Evolutionary conservation across 1,139 yeast genomes (phyloP).

Genomic region (Kazachstania sp.): DNA sequence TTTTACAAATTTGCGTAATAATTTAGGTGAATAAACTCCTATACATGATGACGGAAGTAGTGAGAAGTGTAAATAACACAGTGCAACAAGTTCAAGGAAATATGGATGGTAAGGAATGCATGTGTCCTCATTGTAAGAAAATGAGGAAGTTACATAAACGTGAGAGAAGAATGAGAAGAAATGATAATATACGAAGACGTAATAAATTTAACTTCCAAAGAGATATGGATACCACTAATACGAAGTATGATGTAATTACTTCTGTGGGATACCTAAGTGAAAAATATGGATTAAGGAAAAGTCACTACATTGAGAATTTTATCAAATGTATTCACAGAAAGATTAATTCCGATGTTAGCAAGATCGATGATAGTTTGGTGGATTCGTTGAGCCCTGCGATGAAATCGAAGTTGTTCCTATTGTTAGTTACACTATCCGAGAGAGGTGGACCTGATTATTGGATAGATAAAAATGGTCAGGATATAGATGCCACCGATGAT

Average conservation of each 20-base stretch:
- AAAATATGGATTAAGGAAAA: constrained; percentile 28
- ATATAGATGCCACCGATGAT: constrained; percentile 5
- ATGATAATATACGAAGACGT: constrained; percentile 6
- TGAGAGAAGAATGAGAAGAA: constrained; percentile 6
- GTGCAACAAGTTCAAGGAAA: not conserved
- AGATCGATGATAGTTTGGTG: constrained; percentile 21
- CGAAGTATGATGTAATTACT: constrained; percentile 26
- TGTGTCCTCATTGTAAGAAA: not conserved
- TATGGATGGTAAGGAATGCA: not conserved
- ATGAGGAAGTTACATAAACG: not conserved
- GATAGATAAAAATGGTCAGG: constrained; percentile 25
- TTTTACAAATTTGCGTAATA: no score
- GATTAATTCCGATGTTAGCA: constrained; percentile 24
- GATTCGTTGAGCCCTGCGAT: constrained; percentile 24
- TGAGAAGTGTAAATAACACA: not conserved
- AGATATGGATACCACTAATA: constrained; percentile 20
- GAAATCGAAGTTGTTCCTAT: constrained; percentile 26
- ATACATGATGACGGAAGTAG: not conserved
- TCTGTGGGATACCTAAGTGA: constrained; percentile 27
- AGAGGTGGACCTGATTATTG: constrained; percentile 33
- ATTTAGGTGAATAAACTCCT: not conserved
- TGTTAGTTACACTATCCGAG: constrained; percentile 28
- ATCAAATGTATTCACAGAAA: constrained; percentile 29
- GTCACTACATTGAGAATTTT: constrained; percentile 26
- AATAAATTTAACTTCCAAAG: constrained; percentile 8